Percentiles rank a stretch among this genome's conserved stretches.
Conservation (phyloP, 208 protist species). For the Lotmaria passim region DNA sequence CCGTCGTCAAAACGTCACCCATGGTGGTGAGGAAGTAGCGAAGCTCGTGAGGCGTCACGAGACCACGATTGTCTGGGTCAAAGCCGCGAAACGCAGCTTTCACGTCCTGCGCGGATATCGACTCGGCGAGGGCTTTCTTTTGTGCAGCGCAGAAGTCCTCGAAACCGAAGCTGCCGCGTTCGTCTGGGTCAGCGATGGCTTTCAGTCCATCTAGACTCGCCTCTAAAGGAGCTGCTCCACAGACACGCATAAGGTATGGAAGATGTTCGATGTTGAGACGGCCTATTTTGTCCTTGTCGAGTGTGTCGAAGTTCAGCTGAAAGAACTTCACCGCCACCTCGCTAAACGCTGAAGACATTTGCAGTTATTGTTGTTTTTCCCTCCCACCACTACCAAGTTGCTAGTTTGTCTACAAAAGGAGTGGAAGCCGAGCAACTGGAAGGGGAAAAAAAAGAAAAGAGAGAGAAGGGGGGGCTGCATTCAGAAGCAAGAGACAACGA, state of each 20-base stretch:
- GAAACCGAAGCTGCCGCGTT: constrained; percentile 76
- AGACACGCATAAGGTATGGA: constrained; percentile 67
- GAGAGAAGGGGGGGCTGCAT: not conserved
- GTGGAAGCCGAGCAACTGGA: no score
- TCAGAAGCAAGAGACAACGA: no score
- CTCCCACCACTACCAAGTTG: no score
- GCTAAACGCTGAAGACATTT: constrained; percentile 42
- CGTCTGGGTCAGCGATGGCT: constrained; percentile 61
- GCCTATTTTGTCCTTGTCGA: constrained; percentile 83
- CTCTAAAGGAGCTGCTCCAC: constrained; percentile 75
- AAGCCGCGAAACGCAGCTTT: constrained; percentile 94
- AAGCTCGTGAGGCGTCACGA: constrained; percentile 93
- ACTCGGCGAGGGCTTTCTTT: constrained; percentile 61
- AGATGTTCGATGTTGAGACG: constrained; percentile 63
- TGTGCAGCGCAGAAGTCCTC: constrained; percentile 77
- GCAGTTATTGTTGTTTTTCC: not conserved
- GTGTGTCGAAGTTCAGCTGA: constrained; percentile 71
- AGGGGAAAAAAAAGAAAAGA: constrained; percentile 2
- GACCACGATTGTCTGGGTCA: constrained; percentile 93
- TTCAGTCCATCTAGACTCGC: constrained; percentile 59
- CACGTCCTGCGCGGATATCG: constrained; percentile 74
- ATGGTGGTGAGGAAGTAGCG: constrained; percentile 94
- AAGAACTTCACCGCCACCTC: constrained; percentile 66
- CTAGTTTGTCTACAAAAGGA: no score
- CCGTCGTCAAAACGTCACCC: constrained; percentile 90